Percentiles rank a stretch among this genome's conserved stretches.
Evolutionary conservation across 805 yeast species (phyloP).

Genomic region (Yarrowia hollandica): DNA sequence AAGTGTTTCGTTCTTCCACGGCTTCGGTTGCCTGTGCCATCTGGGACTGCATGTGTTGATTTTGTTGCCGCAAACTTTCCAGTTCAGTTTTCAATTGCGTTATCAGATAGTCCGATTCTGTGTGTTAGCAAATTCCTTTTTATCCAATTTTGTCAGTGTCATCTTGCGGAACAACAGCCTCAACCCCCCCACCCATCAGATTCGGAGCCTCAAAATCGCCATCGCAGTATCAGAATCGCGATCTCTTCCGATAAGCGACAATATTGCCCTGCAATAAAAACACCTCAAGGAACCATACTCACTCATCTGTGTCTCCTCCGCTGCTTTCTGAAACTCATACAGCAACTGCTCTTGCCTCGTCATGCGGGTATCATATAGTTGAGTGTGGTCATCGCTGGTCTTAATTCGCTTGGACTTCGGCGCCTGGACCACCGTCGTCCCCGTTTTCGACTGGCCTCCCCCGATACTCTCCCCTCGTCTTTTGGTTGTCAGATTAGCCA

Average conservation of each 20-base stretch:
- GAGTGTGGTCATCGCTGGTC: background rate
- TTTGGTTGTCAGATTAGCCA: constrained; percentile 15
- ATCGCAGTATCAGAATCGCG: too few relatives aligned
- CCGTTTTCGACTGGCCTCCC: background rate
- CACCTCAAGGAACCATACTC: background rate
- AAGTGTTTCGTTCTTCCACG: constrained; percentile 1
- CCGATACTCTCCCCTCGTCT: constrained; percentile 18
- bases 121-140: background rate
- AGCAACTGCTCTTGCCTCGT: constrained; percentile 17
- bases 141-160: too few relatives aligned
- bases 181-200: too few relatives aligned
- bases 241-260: background rate
- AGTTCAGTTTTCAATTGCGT: background rate
- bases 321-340: constrained; percentile 4
- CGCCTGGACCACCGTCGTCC: background rate
- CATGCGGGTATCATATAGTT: constrained; percentile 6
- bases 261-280: background rate
- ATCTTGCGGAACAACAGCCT: too few relatives aligned
- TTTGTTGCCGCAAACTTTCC: background rate
- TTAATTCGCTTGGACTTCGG: constrained; percentile 1
- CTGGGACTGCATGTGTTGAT: constrained; percentile 1
- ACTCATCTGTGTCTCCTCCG: constrained; percentile 22
- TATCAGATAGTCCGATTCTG: constrained; percentile 17
- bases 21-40: background rate
- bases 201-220: too few relatives aligned